Conservation (phyloP, 495 filamentous ascomycete species). For the Pyrenula massariospora region DNA sequence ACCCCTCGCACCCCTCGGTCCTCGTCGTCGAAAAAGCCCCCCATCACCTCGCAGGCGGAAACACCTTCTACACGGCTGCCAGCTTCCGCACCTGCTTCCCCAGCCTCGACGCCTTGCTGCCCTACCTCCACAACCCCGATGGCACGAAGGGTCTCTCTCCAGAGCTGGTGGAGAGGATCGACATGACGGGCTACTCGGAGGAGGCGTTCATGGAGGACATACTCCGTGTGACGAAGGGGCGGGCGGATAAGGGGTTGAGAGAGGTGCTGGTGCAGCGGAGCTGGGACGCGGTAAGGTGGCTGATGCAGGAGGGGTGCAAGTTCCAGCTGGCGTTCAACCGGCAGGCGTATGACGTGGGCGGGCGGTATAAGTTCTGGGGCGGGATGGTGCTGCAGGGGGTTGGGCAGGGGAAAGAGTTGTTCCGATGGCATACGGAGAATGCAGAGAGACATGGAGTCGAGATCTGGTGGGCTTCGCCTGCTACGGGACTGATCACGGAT, state of each 20-base stretch:
- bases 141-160: constrained; percentile 8
- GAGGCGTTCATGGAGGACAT: constrained; percentile 37
- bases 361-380: constrained; percentile 49
- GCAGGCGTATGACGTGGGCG: constrained; percentile 45
- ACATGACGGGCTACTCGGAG: constrained; percentile 30
- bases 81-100: constrained; percentile 37
- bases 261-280: constrained; percentile 33
- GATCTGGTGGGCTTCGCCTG: constrained; percentile 30
- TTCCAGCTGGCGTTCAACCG: constrained; percentile 51
- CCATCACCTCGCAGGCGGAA: constrained; percentile 40
- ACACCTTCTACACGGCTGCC: constrained; percentile 47
- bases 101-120: constrained; percentile 33
- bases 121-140: constrained; percentile 35
- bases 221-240: constrained; percentile 31
- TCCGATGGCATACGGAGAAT: constrained; percentile 31
- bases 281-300: constrained; percentile 38
- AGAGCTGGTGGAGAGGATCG: constrained; percentile 17
- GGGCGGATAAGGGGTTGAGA: constrained; percentile 30
- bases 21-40: constrained; percentile 41
- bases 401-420: constrained; percentile 46
- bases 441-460: constrained; percentile 27
- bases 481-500: constrained; percentile 25
- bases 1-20: constrained; percentile 19
- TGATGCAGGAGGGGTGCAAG: constrained; percentile 35
- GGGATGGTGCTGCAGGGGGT: constrained; percentile 42